Conservation (phyloP, 1,284 basidiomycete species). For the Tylopilus orsonianus region DNA sequence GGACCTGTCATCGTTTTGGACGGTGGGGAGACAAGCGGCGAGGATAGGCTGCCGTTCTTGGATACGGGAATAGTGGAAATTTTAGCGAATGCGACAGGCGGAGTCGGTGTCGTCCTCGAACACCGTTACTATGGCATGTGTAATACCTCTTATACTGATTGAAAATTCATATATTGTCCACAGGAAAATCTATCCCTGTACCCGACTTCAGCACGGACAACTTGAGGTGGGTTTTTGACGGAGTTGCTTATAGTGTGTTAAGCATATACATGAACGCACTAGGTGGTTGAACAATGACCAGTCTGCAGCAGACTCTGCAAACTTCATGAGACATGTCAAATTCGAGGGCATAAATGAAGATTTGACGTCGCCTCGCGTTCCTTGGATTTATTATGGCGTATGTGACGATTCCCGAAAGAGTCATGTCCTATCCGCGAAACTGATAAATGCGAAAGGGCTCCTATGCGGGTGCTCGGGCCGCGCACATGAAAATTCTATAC, state of each 20-base stretch:
- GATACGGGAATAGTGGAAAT: constrained; percentile 88
- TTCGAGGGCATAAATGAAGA: constrained; percentile 73
- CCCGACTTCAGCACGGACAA: constrained; percentile 78
- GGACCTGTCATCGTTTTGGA: constrained; percentile 82
- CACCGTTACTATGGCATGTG: constrained; percentile 79
- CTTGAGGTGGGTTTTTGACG: constrained; percentile 49
- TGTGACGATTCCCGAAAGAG: constrained; percentile 17
- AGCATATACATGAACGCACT: constrained; percentile 13
- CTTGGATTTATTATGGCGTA: constrained; percentile 96
- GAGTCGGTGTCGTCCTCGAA: constrained; percentile 87
- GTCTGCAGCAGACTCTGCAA: constrained; percentile 87
- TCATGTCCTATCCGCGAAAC: not conserved
- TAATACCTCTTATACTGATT: constrained; percentile 10
- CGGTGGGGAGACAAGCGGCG: constrained; percentile 82
- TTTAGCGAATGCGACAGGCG: constrained; percentile 78
- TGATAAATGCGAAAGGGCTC: constrained; percentile 54
- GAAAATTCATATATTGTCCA: not conserved
- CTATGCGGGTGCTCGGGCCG: constrained; percentile 92
- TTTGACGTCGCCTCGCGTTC: constrained; percentile 65
- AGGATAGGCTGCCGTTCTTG: constrained; percentile 66
- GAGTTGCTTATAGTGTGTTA: not conserved
- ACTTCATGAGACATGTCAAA: constrained; percentile 83
- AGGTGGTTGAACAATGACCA: constrained; percentile 90
- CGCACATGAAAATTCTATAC: constrained; percentile 87
- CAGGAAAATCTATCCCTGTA: constrained; percentile 82